Evolutionary conservation across 495 filamentous ascomycete genomes (phyloP), one percentile per base, ranked within the genome.

Genomic region (Aspergillus steynii): DNA sequence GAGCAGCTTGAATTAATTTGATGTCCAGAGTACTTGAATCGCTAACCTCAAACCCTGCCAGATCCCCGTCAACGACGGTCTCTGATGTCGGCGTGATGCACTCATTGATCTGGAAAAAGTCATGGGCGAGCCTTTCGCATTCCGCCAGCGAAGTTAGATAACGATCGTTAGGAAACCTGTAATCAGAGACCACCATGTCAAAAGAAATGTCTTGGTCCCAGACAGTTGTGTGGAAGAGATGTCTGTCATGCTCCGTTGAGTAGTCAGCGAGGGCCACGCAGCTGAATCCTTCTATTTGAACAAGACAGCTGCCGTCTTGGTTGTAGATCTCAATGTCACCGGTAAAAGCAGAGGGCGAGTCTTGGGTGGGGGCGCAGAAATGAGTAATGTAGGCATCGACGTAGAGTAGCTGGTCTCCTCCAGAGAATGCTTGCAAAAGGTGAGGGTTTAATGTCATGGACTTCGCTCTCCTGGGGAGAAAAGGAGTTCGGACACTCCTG

Each of bases 241-340:
- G 9, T 4, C 37, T 42, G 37, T 42, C 37, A 8, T 42, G 37
- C 1, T 42, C 37, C 37, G 12, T 42, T 42, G 37, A 42, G 37
- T 42, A 42, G 15, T 25, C 25, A 14, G 27, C 48, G 2, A 50
- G 48, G 8, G 48, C 48, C 10, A 29, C 48, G 15, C 27, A 42
- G 5, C 12, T 50, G 5, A 50, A 29, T 14, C 48, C 48, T 5
- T 50, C 48, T 25, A 50, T 25, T 14, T 50, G 48, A 3, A 50
- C 15, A 4, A 29, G 25, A 8, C 48, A 29, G 48, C 4, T 26
- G 27, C 48, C 48, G 3, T 50, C 48, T 2, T 7, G 8, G 27
- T 29, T 50, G 48, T 50, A 50, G n/a, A 50, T 27, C 20, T 50
- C 27, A 29, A 50, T 29, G 12, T 50, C 48, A 50, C 48, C 48